Evolutionary conservation across 805 yeast genomes (phyloP), one percentile per base, ranked within the genome.

Genomic region (Barnettozyma californica): DNA sequence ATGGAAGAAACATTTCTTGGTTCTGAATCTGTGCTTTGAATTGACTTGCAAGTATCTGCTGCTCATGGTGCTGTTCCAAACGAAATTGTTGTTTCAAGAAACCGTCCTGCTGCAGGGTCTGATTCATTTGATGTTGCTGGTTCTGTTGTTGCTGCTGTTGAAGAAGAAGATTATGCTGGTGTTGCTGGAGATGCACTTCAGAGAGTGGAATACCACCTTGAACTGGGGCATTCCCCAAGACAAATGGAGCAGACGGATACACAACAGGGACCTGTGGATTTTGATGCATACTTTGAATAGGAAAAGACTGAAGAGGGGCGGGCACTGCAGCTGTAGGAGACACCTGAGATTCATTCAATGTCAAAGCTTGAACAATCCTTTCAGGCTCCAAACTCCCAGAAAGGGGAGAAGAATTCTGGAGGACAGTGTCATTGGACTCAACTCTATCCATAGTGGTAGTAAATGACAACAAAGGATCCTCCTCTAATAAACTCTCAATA

Each of bases 351-450:
- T 44, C 47, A 55, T 48, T 48, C 47, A 49, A 40, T 29, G 49
- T 34, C 13, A 49, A n/a, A 9, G 44, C 46, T 23, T 49, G 49
- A 21, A 45, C 43, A 5, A 42, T 34, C 18, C 29, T 49, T 13
- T 45, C 45, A 19, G 52, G 45, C 4, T 38, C 45, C 43, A 39
- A 20, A 41, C 46, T 49, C 39, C 50, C 43, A 34, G 53, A 31
- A 19, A 54, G 38, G 6, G 58, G 58, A 2, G 56, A 53, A 0
- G 63, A 59, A 3, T 42, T 42, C 39, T 60, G 62, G 5, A 59
- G 33, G 20, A 61, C 60, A 9, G 65, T 61, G 21, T 60, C 64
- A 41, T 61, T 60, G 1, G 65, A 61, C n/a, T 55, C 55, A 23
- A 55, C 58, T 48, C 65, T 55, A 44, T 59, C 63, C 26, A 61